These are phyloP conservation scores for Podaxis sp. DNA, from an alignment of 768 basidiomycete species.

Conservation along the genomic window DNA sequence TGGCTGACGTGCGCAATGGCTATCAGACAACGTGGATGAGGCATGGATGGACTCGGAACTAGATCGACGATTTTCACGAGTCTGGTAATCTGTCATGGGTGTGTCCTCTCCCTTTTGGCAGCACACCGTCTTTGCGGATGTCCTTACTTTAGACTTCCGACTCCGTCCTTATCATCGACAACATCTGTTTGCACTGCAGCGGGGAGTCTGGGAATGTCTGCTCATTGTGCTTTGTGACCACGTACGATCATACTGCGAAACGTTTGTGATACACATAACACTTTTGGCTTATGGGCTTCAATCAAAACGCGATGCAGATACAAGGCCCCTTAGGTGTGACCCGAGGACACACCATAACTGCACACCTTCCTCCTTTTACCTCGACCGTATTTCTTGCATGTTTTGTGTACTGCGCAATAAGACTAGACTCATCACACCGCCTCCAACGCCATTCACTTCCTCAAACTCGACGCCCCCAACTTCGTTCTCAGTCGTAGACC, in stretches of 20 bases:
- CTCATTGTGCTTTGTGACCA: background rate
- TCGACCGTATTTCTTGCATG: constrained; percentile 2
- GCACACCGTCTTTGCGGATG: background rate
- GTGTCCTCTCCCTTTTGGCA: background rate
- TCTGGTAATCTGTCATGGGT: background rate
- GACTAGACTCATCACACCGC: background rate
- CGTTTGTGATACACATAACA: background rate
- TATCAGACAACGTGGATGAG: constrained; percentile 10
- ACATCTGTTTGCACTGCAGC: background rate
- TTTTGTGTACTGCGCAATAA: background rate
- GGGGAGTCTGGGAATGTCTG: background rate
- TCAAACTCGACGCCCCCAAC: background rate
- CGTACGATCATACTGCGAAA: background rate
- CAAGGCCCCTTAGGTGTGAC: background rate
- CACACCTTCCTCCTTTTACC: background rate
- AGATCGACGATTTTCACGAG: background rate
- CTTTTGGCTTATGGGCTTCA: background rate
- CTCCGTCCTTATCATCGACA: background rate
- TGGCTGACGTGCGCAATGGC: constrained; percentile 1
- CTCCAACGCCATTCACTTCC: background rate
- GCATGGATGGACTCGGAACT: constrained; percentile 3
- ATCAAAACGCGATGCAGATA: constrained; percentile 13
- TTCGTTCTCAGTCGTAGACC: background rate
- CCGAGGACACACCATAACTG: background rate
- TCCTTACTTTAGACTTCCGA: background rate